phyloP scores from a whole-genome alignment of 2,329 filamentous ascomycete genomes.

The Aspergillus quadricinctus region DNA sequence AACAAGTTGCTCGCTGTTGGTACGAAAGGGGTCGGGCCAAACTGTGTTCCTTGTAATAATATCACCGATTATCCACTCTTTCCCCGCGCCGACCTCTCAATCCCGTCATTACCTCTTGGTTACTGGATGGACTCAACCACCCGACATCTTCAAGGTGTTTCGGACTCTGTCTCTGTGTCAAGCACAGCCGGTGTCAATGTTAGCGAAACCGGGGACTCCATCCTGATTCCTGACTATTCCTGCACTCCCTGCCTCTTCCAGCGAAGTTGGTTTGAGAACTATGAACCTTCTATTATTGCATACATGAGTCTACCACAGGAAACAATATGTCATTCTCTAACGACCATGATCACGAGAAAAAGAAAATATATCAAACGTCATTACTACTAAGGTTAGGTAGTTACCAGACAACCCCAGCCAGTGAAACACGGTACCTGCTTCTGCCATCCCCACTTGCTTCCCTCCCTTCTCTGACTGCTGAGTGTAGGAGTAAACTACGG shows the following conservation, averaged over 20 bases:
- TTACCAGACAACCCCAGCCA: constrained; percentile 11
- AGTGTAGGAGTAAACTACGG: constrained; percentile 10
- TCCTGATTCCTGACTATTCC: background rate
- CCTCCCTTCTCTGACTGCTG: background rate
- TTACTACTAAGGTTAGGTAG: constrained; percentile 14
- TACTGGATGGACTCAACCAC: background rate
- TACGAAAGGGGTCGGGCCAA: background rate
- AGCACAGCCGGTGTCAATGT: background rate
- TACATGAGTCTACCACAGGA: background rate
- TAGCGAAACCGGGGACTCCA: background rate
- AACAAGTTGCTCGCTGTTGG: background rate
- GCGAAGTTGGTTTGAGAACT: background rate
- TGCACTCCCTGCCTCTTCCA: background rate
- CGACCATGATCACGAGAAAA: background rate
- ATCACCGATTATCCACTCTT: background rate
- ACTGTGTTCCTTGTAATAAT: background rate
- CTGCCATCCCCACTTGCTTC: constrained; percentile 12
- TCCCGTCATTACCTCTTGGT: background rate
- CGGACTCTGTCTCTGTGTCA: background rate
- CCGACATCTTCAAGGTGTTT: background rate
- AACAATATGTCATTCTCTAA: background rate
- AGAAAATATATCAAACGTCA: constrained; percentile 13
- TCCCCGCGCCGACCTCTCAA: background rate
- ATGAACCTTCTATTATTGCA: background rate
- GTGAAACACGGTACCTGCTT: constrained; percentile 23